phyloP scores from a whole-genome alignment of 441 rosid species.

The Dalechampia spathulata region DNA sequence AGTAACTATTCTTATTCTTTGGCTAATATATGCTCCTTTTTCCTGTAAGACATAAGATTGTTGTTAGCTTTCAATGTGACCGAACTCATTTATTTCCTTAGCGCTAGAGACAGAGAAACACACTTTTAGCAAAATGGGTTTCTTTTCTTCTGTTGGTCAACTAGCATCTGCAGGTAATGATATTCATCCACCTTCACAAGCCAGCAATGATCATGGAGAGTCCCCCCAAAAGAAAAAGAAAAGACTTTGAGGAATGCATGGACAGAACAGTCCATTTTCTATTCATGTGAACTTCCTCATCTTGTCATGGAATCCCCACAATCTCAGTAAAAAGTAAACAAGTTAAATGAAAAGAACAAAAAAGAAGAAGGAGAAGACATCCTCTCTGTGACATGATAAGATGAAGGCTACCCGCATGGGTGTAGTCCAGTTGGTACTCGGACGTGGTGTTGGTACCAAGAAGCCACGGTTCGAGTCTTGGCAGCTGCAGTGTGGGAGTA shows the following conservation, averaged over 20 bases:
- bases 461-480: no score
- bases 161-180: constrained; percentile 34
- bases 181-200: constrained; percentile 20
- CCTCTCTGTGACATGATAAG: constrained; percentile 23
- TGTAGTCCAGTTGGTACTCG: no score
- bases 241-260: constrained; percentile 13
- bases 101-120: constrained; percentile 23
- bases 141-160: no score
- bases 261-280: constrained; percentile 25
- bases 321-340: background rate
- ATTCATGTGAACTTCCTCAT: constrained; percentile 14
- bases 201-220: constrained; percentile 16
- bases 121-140: constrained; percentile 7
- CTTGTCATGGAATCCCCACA: constrained; percentile 10
- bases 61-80: constrained; percentile 9
- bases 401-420: no score
- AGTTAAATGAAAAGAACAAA: no score
- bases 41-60: constrained; percentile 7
- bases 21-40: constrained; percentile 13
- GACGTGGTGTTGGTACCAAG: no score
- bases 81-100: constrained; percentile 19
- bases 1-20: constrained; percentile 16
- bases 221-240: constrained; percentile 8
- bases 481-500: no score
- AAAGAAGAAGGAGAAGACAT: no score